phyloP scores from a whole-genome alignment of 2,329 filamentous ascomycete genomes.

The Cladophialophora chaetospira region DNA sequence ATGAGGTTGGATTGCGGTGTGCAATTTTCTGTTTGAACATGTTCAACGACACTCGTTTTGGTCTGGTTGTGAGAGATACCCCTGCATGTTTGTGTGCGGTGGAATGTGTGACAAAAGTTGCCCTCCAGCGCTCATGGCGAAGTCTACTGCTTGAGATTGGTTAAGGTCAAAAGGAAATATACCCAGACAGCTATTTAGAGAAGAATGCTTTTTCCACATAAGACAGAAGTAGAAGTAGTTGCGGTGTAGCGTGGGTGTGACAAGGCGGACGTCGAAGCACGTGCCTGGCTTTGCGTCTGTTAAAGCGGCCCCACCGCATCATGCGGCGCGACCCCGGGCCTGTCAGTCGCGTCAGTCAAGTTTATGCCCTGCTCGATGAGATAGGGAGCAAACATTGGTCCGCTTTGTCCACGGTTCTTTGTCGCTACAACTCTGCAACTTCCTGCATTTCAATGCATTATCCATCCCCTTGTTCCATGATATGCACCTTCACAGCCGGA shows the following conservation, averaged over 20 bases:
- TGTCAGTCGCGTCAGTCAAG: no score
- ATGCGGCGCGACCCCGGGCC: no score
- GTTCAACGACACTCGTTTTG: slow-evolving; percentile 21
- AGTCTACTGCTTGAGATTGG: slow-evolving; percentile 14
- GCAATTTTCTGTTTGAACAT: slow-evolving; percentile 3
- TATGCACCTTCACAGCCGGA: slow-evolving; percentile 19
- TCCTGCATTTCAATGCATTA: neutral
- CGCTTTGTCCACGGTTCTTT: no score
- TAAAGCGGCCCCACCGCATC: no score
- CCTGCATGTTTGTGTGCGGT: slow-evolving; percentile 12
- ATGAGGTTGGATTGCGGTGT: neutral
- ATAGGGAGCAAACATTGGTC: no score
- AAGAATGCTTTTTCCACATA: neutral
- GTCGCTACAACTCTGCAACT: neutral
- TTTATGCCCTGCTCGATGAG: no score
- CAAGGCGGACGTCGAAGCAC: neutral
- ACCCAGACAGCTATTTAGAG: slow-evolving; percentile 27
- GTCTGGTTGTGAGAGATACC: slow-evolving; percentile 23
- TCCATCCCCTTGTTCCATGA: slow-evolving; percentile 3
- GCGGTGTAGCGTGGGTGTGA: neutral
- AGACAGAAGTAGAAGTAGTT: no score
- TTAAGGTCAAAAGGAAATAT: slow-evolving; percentile 23
- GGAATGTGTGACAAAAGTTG: slow-evolving; percentile 16
- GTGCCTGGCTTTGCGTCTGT: no score
- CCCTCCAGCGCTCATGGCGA: slow-evolving; percentile 10